Base-by-base conservation (phyloP, 192 early-diverging fungal species). In the Dispira parvispora region DNA sequence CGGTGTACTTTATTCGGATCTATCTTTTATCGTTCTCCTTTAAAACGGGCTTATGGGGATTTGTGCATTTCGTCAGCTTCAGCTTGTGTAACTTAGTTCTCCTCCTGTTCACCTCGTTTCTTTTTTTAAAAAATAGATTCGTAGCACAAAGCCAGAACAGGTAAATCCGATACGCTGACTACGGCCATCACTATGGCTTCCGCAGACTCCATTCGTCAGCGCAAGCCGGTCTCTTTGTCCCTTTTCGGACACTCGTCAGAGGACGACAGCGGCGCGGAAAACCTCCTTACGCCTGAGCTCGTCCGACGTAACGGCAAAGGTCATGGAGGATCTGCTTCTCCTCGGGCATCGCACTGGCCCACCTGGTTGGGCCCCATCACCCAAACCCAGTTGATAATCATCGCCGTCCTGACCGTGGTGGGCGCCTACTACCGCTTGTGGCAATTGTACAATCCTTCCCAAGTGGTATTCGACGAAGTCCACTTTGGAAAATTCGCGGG, bases 401-500 rank as follows among this genome's bases (percentile, higher is more conserved):
- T 77, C 20, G 75, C 61, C 21, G 46, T 72, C 18, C 68, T 77
- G 23, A 63, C 69, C n/a, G n/a, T 76, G 1, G 28, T 69, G 11
- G 72, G 72, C 2, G 72, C 71, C 25, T 76, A 76, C 53, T 66
- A 71, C 25, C 75, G 75, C 1, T 62, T 76, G 62, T 71, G 74
- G 74, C 43, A 68, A 44, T 68, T 75, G 23, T 69, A 64, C 23
- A 71, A 71, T 60, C 74, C 74, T 3, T 44, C 67, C 44, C 65
- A 67, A 58, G 75, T 75, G 47, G 74, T 75, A 23, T 98, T 98
- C 71, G 93, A 98, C 73, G 95, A 98, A 75, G 95, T 98, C 44
- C 95, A 98, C 62, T 98, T 98, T 77, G 95, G 95, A 63, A 95
- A 95, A 63, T 98, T 95, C 69, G 95, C 93, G 52, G 80, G 81